A percentile compares a stretch with the other conserved stretches of the same genome.
These are phyloP conservation scores for Lasiodiplodia hormozganensis DNA, from an alignment of 2,329 filamentous ascomycete species.

Conservation along the genomic window DNA sequence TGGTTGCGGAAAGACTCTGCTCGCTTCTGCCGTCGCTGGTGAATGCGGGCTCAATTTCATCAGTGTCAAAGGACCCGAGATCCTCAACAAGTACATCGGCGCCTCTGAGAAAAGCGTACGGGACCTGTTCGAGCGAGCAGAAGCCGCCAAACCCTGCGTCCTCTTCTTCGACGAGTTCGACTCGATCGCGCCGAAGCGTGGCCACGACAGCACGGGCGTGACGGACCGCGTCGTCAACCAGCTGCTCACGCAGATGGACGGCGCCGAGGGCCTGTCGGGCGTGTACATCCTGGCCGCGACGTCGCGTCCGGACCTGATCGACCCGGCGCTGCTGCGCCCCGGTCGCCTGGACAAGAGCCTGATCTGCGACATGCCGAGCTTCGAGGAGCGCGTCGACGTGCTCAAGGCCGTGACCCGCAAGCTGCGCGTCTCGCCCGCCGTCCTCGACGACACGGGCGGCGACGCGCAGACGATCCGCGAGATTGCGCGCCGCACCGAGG, in stretches of 20 bases:
- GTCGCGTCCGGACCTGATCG: conserved; percentile 90
- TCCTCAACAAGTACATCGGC: conserved; percentile 98
- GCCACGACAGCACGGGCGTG: conserved; percentile 97
- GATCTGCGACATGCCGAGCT: conserved; percentile 84
- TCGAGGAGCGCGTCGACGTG: conserved; percentile 86
- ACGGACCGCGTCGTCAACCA: conserved; percentile 98
- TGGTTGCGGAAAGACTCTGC: conserved; percentile 93
- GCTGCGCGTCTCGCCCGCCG: conserved; percentile 72
- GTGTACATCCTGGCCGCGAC: conserved; percentile 98
- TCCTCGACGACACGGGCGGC: conserved; percentile 56
- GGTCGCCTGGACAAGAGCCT: conserved; percentile 93
- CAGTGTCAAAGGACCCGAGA: conserved; percentile 96
- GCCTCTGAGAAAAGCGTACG: conserved; percentile 96
- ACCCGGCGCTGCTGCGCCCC: conserved; percentile 88
- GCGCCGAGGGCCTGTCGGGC: conserved; percentile 90
- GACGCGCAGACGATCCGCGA: conserved; percentile 62
- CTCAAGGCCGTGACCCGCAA: conserved; percentile 83
- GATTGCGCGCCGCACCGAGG: conserved; percentile 80
- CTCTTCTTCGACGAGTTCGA: conserved; percentile 99
- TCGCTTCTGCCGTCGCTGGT: conserved; percentile 95
- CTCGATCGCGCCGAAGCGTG: conserved; percentile 94
- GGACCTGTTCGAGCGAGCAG: conserved; percentile 91
- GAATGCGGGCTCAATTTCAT: conserved; percentile 99
- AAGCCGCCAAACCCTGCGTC: conserved; percentile 89
- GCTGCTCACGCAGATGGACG: conserved; percentile 98